Evolutionary conservation across 805 yeast species (phyloP).

Genomic region (Alloascoidea hylecoeti): DNA sequence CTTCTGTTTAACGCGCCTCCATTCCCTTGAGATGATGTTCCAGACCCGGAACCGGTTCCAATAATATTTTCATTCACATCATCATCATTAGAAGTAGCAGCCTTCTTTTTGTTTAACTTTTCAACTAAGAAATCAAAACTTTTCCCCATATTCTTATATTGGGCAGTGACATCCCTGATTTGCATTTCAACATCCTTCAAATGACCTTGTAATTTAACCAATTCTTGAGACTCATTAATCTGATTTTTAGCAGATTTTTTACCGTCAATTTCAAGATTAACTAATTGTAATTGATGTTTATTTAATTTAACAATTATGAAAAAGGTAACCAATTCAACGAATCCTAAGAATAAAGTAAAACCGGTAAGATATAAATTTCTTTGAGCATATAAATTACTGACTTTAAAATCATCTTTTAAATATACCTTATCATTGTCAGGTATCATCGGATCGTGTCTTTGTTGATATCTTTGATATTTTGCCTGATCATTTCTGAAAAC

Average conservation of each 20-base stretch:
- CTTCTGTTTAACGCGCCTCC: too few species aligned
- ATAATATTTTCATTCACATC: too few species aligned
- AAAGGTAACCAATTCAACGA: neutral
- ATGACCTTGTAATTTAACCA: neutral
- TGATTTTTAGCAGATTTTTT: neutral
- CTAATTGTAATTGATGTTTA: neutral
- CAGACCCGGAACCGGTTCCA: too few species aligned
- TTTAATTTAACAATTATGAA: neutral
- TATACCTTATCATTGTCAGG: neutral
- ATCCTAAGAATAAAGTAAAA: neutral
- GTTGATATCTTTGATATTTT: neutral
- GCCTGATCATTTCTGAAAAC: neutral
- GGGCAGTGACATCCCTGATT: neutral
- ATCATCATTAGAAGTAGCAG: too few species aligned
- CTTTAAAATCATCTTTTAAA: neutral
- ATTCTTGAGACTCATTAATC: neutral
- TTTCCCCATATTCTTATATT: neutral
- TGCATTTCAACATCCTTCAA: neutral
- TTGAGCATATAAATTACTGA: neutral
- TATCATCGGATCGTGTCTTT: neutral
- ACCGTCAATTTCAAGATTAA: neutral
- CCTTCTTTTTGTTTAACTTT: too few species aligned
- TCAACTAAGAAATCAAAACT: neutral
- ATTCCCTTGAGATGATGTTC: too few species aligned
- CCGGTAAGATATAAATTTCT: neutral